These are phyloP conservation scores for Lathyrus sativus DNA, from an alignment of 306 rosid genomes.

Conservation along the genomic window DNA sequence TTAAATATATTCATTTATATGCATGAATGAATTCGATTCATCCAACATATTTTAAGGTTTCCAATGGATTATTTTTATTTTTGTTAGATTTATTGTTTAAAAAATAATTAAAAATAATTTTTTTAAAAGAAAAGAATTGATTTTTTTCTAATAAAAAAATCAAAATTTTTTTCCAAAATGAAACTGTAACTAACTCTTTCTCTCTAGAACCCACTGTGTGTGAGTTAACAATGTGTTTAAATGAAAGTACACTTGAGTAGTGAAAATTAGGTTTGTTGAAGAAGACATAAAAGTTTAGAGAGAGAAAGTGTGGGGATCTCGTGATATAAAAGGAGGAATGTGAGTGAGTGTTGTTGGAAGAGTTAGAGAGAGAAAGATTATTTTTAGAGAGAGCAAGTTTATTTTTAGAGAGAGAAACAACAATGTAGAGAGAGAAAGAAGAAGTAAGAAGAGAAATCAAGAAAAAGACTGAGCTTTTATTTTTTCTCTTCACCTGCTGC, in stretches of 20 bases:
- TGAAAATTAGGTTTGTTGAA: conserved; percentile 29
- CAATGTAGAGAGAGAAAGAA: conserved; percentile 19
- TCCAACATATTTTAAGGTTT: too few species aligned
- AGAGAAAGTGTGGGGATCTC: conserved; percentile 73
- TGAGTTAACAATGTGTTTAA: conserved; percentile 49
- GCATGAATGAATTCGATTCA: too few species aligned
- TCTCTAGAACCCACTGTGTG: neutral
- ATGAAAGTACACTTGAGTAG: conserved; percentile 20
- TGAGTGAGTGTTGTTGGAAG: conserved; percentile 54
- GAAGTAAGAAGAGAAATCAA: conserved; percentile 31
- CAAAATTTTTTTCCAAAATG: too few species aligned
- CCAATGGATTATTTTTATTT: too few species aligned
- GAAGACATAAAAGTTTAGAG: conserved; percentile 40
- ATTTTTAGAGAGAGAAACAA: conserved; percentile 8
- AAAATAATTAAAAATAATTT: too few species aligned
- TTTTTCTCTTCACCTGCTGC: conserved; percentile 58
- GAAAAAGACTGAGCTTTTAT: conserved; percentile 42
- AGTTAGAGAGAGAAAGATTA: conserved; percentile 23
- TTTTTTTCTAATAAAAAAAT: too few species aligned
- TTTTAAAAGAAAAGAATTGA: too few species aligned
- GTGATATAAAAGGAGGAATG: conserved; percentile 87
- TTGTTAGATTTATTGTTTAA: too few species aligned
- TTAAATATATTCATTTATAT: too few species aligned
- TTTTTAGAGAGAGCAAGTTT: too few species aligned
- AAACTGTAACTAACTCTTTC: conserved; percentile 9